phyloP scores from a whole-genome alignment of 2,329 filamentous ascomycete species.

The Rugonectria rugulosa region DNA sequence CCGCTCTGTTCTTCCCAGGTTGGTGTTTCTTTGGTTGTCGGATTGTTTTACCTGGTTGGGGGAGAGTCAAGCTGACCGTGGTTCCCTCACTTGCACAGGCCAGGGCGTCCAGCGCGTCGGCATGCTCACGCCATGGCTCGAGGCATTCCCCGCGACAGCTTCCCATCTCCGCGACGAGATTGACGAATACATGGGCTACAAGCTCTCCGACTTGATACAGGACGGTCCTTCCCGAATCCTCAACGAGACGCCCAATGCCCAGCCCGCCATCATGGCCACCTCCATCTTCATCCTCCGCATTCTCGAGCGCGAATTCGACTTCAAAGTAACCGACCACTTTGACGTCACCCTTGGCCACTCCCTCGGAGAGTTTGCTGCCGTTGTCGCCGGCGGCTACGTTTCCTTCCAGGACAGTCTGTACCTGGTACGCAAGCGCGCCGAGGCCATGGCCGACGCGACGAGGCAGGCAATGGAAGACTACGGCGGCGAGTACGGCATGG shows the following conservation, averaged over 20 bases:
- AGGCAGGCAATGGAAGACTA: constrained; percentile 68
- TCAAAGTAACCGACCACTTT: constrained; percentile 72
- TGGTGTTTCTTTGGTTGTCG: neutral
- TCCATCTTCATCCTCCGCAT: constrained; percentile 89
- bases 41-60: neutral
- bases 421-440: constrained; percentile 79
- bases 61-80: neutral
- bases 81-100: constrained; percentile 56
- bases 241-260: constrained; percentile 85
- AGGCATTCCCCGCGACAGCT: constrained; percentile 82
- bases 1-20: constrained; percentile 70
- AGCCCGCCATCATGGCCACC: constrained; percentile 96
- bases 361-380: constrained; percentile 89
- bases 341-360: constrained; percentile 91
- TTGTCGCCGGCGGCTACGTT: constrained; percentile 85
- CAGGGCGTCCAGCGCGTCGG: constrained; percentile 90
- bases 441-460: constrained; percentile 83
- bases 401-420: constrained; percentile 78
- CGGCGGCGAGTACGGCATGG: constrained; percentile 91
- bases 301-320: constrained; percentile 84
- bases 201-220: constrained; percentile 79
- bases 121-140: constrained; percentile 86
- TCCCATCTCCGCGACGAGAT: constrained; percentile 84
- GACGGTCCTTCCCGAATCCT: constrained; percentile 79
- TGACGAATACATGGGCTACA: constrained; percentile 76